Evolutionary conservation across 805 yeast genomes (phyloP), one percentile per base, ranked within the genome.

Genomic region (Starmerella potacharoeniae): DNA sequence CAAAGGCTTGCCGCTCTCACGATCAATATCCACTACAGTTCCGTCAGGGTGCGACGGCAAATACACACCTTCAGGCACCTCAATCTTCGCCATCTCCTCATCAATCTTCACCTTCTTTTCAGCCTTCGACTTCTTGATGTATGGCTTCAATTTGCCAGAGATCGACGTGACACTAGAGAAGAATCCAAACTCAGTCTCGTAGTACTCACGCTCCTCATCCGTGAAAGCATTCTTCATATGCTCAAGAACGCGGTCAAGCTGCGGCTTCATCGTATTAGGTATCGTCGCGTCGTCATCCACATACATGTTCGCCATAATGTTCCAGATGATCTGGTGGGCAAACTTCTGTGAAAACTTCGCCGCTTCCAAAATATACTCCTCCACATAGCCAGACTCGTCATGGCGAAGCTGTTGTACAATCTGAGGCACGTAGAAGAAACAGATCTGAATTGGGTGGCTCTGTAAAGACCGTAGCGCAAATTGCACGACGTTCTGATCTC

Each of bases 311-410:
- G 99, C 97, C 64, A 84, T 71, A 86, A 93, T 88, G 65, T 93
- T 93, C 99, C 99, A 93, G 54, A 93, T 88, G 60, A 93, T 90
- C 70, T 93, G 99, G 69, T 93, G 99, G 0, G 97, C 90, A 75
- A 93, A 93, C 58, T 91, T 73, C 61, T 86, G 95, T 31, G 93
- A 83, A 13, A 89, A 86, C 65, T 84, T 82, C 1, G 95, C 97
- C 1, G 97, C 87, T 67, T 93, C 97, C 54, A 91, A 71, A 59
- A 93, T 89, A 66, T 86, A 87, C 62, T 88, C 77, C 62, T 86
- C 88, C 46, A 91, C 95, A 63, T 88, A 90, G 0, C 97, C 97
- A 2, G 50, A 31, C 46, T 79, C 73, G 67, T 93, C 98, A 67
- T 83, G 83, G 60, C 97, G 78, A 62, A 93, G 75, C 59, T 87